These are phyloP conservation scores for Cryptococcus sp. DNA, from an alignment of 1,284 basidiomycete genomes.

Conservation along the genomic window DNA sequence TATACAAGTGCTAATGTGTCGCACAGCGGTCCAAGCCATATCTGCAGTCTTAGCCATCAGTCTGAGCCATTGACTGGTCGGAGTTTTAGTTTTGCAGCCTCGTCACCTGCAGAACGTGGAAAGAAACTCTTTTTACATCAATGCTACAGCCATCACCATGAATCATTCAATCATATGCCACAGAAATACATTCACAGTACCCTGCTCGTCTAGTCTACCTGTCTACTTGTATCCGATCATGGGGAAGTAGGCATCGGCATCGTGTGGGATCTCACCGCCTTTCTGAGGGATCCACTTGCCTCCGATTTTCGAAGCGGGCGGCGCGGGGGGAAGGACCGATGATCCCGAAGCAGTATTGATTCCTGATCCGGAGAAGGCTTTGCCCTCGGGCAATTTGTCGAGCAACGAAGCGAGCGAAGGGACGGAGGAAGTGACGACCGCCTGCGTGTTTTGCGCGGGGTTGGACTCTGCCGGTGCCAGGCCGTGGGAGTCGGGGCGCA, in stretches of 20 bases:
- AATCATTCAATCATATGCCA: too few species aligned
- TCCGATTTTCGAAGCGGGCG: constrained; percentile 57
- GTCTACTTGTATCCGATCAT: constrained; percentile 75
- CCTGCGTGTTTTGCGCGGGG: constrained; percentile 57
- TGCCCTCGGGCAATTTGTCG: constrained; percentile 63
- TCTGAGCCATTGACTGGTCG: too few species aligned
- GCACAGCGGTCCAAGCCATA: too few species aligned
- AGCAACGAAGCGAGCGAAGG: constrained; percentile 61
- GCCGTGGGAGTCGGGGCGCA: constrained; percentile 26
- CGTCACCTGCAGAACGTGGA: too few species aligned
- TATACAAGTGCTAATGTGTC: too few species aligned
- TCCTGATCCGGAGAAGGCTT: constrained; percentile 61
- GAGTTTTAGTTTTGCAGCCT: too few species aligned
- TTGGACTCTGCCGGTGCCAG: constrained; percentile 56
- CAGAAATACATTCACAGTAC: too few species aligned
- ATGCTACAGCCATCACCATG: too few species aligned
- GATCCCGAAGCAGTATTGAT: constrained; percentile 61
- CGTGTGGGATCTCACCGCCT: constrained; percentile 72
- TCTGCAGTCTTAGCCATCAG: too few species aligned
- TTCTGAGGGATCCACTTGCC: constrained; percentile 69
- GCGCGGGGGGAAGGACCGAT: constrained; percentile 68
- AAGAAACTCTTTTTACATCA: too few species aligned
- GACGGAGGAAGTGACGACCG: constrained; percentile 57
- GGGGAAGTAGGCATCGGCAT: constrained; percentile 76
- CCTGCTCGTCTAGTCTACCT: neutral